These are phyloP conservation scores for Ottelia alismoides DNA, from an alignment of 106 monocot species.

Conservation along the genomic window DNA sequence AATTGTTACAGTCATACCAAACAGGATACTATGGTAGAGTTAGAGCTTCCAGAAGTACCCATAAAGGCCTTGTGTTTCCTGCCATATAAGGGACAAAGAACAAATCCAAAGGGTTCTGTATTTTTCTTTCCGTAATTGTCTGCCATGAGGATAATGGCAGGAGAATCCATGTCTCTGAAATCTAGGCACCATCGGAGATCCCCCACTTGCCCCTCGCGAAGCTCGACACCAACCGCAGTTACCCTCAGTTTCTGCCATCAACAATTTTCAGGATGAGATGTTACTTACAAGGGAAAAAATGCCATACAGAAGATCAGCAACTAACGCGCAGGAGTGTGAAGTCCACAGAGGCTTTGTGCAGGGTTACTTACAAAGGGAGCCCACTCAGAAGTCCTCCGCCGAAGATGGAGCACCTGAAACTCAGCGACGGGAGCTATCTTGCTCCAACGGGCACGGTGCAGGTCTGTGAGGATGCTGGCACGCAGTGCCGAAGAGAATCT, in stretches of 20 bases:
- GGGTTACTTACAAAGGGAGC: slow-evolving; percentile 56
- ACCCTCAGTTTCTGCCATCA: slow-evolving; percentile 73
- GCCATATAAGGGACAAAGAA: slow-evolving; percentile 89
- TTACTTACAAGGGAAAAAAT: not conserved
- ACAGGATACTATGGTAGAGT: slow-evolving; percentile 54
- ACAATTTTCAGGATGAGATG: not conserved
- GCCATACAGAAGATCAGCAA: not conserved
- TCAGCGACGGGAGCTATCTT: slow-evolving; percentile 32
- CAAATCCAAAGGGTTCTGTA: slow-evolving; percentile 64
- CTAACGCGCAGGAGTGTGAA: not conserved
- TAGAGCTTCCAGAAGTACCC: slow-evolving; percentile 61
- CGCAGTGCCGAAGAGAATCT: slow-evolving; percentile 68
- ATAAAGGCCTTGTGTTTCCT: slow-evolving; percentile 87
- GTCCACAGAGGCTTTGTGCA: not conserved
- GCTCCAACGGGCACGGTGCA: slow-evolving; percentile 44
- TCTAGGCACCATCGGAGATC: slow-evolving; percentile 84
- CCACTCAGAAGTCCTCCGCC: slow-evolving; percentile 75
- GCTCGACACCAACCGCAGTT: slow-evolving; percentile 73
- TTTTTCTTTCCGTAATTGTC: slow-evolving; percentile 64
- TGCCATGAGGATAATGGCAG: slow-evolving; percentile 57
- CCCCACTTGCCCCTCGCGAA: slow-evolving; percentile 59
- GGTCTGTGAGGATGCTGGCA: slow-evolving; percentile 70
- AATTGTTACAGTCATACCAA: slow-evolving; percentile 29
- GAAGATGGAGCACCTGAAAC: slow-evolving; percentile 74
- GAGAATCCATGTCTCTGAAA: slow-evolving; percentile 94